A percentile compares a stretch with the other conserved stretches of the same genome.
Evolutionary conservation across 208 protist species (phyloP).

Genomic region (Crithidia fasciculata): DNA sequence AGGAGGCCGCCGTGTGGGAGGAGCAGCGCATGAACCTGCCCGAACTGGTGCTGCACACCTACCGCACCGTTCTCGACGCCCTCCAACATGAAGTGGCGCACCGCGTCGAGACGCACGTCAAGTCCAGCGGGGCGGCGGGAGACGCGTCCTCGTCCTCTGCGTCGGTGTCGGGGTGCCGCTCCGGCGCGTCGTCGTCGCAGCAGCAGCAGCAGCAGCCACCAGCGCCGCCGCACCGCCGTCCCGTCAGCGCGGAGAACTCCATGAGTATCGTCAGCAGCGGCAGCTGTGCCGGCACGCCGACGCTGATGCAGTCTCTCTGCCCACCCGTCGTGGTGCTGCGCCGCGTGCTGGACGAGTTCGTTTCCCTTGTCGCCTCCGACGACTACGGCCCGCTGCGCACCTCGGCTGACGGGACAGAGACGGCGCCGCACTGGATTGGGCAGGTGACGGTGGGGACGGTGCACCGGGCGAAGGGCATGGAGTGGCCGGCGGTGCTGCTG

Average conservation of each 20-base stretch:
- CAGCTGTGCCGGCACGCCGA: conserved; percentile 6
- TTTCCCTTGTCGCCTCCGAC: conserved; percentile 67
- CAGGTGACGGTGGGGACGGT: conserved; percentile 78
- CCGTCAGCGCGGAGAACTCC: conserved; percentile 17
- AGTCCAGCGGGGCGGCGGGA: not conserved
- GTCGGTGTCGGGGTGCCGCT: not conserved
- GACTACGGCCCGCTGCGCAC: conserved; percentile 65
- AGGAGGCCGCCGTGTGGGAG: conserved; percentile 35
- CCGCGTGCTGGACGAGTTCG: conserved; percentile 81
- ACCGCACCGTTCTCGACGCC: conserved; percentile 24
- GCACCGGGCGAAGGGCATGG: conserved; percentile 87
- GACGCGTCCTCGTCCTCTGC: not conserved
- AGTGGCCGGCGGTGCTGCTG: conserved; percentile 86
- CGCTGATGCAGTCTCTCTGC: conserved; percentile 20
- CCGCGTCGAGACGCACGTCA: conserved; percentile 1
- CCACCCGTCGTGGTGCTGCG: conserved; percentile 45
- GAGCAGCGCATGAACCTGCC: conserved; percentile 43
- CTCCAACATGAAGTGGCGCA: conserved; percentile 17
- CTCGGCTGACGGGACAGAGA: not conserved
- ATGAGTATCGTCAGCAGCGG: conserved; percentile 19
- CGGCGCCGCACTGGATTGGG: conserved; percentile 21
- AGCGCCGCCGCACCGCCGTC: not conserved
- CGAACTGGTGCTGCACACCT: conserved; percentile 59
- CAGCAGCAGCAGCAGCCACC: conserved; percentile 4
- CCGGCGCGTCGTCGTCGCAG: not conserved